Evolutionary conservation across 2,329 filamentous ascomycete species (phyloP).

Genomic region (Boeremia exigua): DNA sequence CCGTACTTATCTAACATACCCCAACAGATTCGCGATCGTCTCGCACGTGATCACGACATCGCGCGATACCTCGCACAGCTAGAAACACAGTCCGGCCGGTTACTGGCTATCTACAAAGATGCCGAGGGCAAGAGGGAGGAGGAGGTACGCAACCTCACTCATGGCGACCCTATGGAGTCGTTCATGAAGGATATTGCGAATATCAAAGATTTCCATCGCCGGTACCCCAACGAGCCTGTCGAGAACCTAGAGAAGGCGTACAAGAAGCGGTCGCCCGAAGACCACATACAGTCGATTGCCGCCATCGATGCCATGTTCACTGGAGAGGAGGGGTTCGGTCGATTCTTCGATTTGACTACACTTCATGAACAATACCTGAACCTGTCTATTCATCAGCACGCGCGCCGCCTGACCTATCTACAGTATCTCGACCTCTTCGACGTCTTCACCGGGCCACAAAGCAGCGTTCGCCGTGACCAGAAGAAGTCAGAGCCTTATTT

Average conservation of each 20-base stretch:
- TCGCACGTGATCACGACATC: slow-evolving; percentile 92
- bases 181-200: slow-evolving; percentile 86
- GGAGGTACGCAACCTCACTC: slow-evolving; percentile 84
- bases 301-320: slow-evolving; percentile 92
- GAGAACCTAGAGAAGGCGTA: slow-evolving; percentile 96
- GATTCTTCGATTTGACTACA: slow-evolving; percentile 86
- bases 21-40: slow-evolving; percentile 80
- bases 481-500: slow-evolving; percentile 95
- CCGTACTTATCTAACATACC: slow-evolving; percentile 9
- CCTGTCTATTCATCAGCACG: slow-evolving; percentile 76
- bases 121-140: slow-evolving; percentile 71
- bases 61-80: slow-evolving; percentile 86
- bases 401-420: slow-evolving; percentile 75
- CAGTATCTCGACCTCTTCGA: slow-evolving; percentile 95
- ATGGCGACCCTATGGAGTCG: slow-evolving; percentile 84
- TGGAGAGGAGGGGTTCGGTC: slow-evolving; percentile 91
- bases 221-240: slow-evolving; percentile 91
- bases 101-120: slow-evolving; percentile 86
- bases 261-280: slow-evolving; percentile 70
- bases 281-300: slow-evolving; percentile 65
- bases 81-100: slow-evolving; percentile 79
- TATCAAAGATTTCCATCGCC: slow-evolving; percentile 85
- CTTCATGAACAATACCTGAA: slow-evolving; percentile 91
- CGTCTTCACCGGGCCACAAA: slow-evolving; percentile 75
- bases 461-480: slow-evolving; percentile 76